A percentile compares a stretch with the other conserved stretches of the same genome.
phyloP scores from a whole-genome alignment of 805 yeast genomes.

The Suhomyces xylopsoci region DNA sequence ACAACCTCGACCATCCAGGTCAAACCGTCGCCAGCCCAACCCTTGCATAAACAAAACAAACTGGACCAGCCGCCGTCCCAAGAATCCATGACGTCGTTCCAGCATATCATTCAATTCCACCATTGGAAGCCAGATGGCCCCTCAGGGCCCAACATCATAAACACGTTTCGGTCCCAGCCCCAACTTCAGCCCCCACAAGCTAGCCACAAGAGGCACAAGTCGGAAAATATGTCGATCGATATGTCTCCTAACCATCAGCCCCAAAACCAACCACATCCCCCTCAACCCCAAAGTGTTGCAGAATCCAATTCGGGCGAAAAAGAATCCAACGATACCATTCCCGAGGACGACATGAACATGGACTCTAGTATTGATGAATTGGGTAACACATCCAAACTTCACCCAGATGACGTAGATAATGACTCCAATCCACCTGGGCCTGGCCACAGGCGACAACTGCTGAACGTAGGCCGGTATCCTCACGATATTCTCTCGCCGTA shows the following conservation, averaged over 20 bases:
- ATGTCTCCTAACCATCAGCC: background rate
- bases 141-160: conserved; percentile 9
- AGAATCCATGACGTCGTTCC: conserved; percentile 46
- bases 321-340: conserved; percentile 5
- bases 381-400: background rate
- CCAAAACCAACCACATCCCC: background rate
- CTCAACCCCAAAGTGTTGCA: background rate
- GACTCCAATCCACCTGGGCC: conserved; percentile 4
- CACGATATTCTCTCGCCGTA: conserved; percentile 25
- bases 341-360: conserved; percentile 13
- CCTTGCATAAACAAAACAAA: conserved; percentile 30
- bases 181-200: conserved; percentile 9
- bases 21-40: conserved; percentile 41
- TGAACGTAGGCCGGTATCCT: conserved; percentile 27
- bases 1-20: conserved; percentile 39
- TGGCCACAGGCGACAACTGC: conserved; percentile 11
- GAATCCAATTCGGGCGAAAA: background rate
- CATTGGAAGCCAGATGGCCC: conserved; percentile 52
- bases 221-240: conserved; percentile 3
- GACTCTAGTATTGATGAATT: conserved; percentile 10
- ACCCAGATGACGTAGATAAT: conserved; percentile 9
- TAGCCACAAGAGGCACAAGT: conserved; percentile 39
- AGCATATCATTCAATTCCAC: conserved; percentile 53
- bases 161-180: conserved; percentile 9
- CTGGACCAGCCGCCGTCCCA: conserved; percentile 34